A percentile compares a stretch with the other conserved stretches of the same genome.
phyloP scores from a whole-genome alignment of 2,329 filamentous ascomycete genomes.

The Ploettnerulaceae sp. region DNA sequence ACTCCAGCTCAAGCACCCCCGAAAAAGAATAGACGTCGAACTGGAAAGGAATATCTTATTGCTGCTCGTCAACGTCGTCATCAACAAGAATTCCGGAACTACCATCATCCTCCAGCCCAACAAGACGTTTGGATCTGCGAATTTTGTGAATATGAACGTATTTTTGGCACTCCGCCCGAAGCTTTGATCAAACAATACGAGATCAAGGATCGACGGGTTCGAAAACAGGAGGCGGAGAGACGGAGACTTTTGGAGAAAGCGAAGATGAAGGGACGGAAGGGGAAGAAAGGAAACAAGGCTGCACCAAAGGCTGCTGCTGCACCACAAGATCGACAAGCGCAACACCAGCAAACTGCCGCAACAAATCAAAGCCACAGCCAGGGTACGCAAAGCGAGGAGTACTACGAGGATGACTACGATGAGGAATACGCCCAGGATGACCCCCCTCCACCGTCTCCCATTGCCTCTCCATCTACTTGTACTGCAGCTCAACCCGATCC shows the following conservation, averaged over 20 bases:
- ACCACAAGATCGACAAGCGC: slow-evolving; percentile 28
- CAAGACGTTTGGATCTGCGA: slow-evolving; percentile 94
- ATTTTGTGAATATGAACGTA: slow-evolving; percentile 95
- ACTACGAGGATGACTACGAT: slow-evolving; percentile 45
- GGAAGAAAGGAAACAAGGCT: slow-evolving; percentile 71
- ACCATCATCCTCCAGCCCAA: slow-evolving; percentile 61
- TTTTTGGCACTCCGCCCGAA: slow-evolving; percentile 82
- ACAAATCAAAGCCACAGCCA: slow-evolving; percentile 34
- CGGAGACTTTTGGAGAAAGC: slow-evolving; percentile 83
- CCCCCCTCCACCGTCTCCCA: slow-evolving; percentile 25
- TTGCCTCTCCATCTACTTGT: slow-evolving; percentile 12
- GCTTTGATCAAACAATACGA: slow-evolving; percentile 90
- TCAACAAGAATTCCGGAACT: slow-evolving; percentile 71
- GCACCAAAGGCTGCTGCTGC: slow-evolving; percentile 22
- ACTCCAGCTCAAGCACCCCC: slow-evolving; percentile 36
- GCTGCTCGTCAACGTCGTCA: slow-evolving; percentile 75
- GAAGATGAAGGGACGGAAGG: slow-evolving; percentile 87
- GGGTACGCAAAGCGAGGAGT: slow-evolving; percentile 45
- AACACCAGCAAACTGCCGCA: slow-evolving; percentile 36
- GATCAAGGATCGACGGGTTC: slow-evolving; percentile 82
- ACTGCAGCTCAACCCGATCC: slow-evolving; percentile 14
- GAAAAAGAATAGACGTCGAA: slow-evolving; percentile 62
- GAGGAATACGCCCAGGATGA: slow-evolving; percentile 37
- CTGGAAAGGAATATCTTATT: slow-evolving; percentile 64
- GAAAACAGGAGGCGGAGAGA: slow-evolving; percentile 81